Evolutionary conservation across 2,329 filamentous ascomycete species (phyloP), one percentile per base, ranked within the genome.

Genomic region (Chalaropsis ovoidea): DNA sequence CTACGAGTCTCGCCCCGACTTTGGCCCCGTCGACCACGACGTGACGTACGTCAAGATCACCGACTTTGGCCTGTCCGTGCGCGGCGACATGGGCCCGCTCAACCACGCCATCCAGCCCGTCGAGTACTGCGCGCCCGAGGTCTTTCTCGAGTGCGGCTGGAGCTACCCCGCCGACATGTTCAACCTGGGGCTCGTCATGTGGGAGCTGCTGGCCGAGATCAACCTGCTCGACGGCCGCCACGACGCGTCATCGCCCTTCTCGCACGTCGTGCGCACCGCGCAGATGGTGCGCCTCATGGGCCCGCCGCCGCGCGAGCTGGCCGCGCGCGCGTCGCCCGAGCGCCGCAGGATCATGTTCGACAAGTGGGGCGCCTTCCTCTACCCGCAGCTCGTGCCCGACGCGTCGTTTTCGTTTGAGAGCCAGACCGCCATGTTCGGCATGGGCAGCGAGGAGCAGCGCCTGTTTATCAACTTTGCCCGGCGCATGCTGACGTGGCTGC

Each of bases 51-150:
- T 67, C 62, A 67, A 67, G 47, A 67, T 73, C 19, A 70, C 71
- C 13, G 71, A 73, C 67, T 72, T 73, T 69, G 71, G 72, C 2
- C 65, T 71, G 10, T 71, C 71, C 3, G 70, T 71, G 3, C 68
- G 68, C 3, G 72, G 72, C 6, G 69, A 71, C 35, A 52, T 68
- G 8, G 66, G 63, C 10, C 56, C 43, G 13, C 66, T 70, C 61
- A 70, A 70, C 66, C 69, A 73, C 63, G 63, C 67, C 27, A 72
- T 73, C 24, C 73, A 74, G 61, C 71, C 72, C 3, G 63, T 70
- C 11, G 70, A 73, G 62, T 74, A 72, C 64, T 70, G 68, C 1
- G 72, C 72, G 0, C 73, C 72, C 11, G 73, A 74, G 64, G 72
- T 73, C 4, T 68, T 73, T 66, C 69, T 74, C 7, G 69, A 69